phyloP scores from a whole-genome alignment of 23 red algal species.

The Gracilariopsis chorda region DNA sequence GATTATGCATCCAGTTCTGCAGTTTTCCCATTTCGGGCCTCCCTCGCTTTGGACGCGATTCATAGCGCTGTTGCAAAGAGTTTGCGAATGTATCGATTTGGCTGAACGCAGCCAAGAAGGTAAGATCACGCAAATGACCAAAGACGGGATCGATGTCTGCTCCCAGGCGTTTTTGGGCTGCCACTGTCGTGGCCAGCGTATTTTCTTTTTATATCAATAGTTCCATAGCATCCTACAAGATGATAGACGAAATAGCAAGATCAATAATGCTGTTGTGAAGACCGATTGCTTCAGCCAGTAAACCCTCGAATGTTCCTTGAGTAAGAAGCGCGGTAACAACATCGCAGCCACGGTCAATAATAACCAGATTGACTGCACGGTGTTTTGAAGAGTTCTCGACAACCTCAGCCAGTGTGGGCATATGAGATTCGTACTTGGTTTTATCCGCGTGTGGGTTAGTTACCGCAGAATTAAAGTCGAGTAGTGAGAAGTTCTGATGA shows the following conservation, averaged over 20 bases:
- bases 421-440: not conserved
- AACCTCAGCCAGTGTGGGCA: not conserved
- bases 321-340: conserved; percentile 77
- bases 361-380: conserved; percentile 43
- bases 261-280: conserved; percentile 57
- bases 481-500: not conserved
- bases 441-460: too few relatives aligned
- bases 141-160: conserved; percentile 23
- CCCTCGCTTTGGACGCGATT: conserved; percentile 7
- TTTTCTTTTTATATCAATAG: not conserved
- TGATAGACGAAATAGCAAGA: not conserved
- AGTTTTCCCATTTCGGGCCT: conserved; percentile 26
- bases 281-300: conserved; percentile 62
- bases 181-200: not conserved
- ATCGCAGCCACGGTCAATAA: conserved; percentile 77
- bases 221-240: conserved; percentile 5
- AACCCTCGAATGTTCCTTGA: conserved; percentile 86
- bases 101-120: conserved; percentile 18
- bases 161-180: not conserved
- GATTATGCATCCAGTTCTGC: conserved; percentile 5
- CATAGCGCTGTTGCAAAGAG: conserved; percentile 24
- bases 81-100: conserved; percentile 1
- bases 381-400: not conserved
- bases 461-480: too few relatives aligned
- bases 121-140: conserved; percentile 36